Percentiles rank a stretch among this genome's conserved stretches.
phyloP scores from a whole-genome alignment of 352 stramenopile species.

The Phytophthora constricta region DNA sequence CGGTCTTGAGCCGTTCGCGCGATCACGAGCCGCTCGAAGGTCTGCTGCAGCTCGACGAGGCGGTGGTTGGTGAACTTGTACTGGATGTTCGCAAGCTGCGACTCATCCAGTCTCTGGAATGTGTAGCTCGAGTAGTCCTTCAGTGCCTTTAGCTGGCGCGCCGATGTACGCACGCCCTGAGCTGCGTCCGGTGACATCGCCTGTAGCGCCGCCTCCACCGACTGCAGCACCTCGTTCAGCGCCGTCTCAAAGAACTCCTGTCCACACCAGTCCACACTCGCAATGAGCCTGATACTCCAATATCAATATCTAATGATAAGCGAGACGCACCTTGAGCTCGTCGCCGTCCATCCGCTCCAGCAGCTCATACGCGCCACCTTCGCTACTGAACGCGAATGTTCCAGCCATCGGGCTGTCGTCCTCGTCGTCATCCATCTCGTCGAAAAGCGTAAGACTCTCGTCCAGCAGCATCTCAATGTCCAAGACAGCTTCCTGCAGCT shows the following conservation, averaged over 20 bases:
- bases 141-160: slow-evolving; percentile 58
- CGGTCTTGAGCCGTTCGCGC: slow-evolving; percentile 56
- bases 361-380: slow-evolving; percentile 63
- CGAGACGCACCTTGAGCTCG: slow-evolving; percentile 60
- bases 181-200: slow-evolving; percentile 61
- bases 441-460: slow-evolving; percentile 48
- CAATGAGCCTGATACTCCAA: no score
- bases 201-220: slow-evolving; percentile 57
- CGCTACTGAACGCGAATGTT: slow-evolving; percentile 65
- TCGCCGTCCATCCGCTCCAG: slow-evolving; percentile 76
- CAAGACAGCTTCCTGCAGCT: slow-evolving; percentile 43
- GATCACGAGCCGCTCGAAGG: slow-evolving; percentile 70
- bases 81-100: slow-evolving; percentile 42
- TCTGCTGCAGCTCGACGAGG: slow-evolving; percentile 68
- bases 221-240: slow-evolving; percentile 65
- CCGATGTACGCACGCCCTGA: slow-evolving; percentile 50
- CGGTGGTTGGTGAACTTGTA: slow-evolving; percentile 67
- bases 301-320: no score
- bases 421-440: slow-evolving; percentile 36
- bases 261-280: not conserved
- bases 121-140: slow-evolving; percentile 52
- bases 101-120: slow-evolving; percentile 61
- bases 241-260: slow-evolving; percentile 78
- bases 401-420: slow-evolving; percentile 54
- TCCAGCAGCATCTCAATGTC: slow-evolving; percentile 66